phyloP scores from a whole-genome alignment of 768 basidiomycete genomes.

The Amanita phalloides region DNA sequence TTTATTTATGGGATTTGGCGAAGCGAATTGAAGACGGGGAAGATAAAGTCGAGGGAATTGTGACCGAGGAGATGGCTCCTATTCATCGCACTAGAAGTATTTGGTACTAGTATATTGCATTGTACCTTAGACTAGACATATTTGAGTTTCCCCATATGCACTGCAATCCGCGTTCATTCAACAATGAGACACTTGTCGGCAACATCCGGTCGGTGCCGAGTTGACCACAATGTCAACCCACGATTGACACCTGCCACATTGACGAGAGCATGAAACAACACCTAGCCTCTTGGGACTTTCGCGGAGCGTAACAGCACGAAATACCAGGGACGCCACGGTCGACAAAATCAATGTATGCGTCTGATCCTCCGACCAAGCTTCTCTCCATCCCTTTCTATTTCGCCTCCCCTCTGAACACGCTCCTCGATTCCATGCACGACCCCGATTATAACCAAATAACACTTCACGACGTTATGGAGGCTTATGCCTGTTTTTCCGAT shows the following conservation, averaged over 20 bases:
- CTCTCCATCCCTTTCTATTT: constrained; percentile 17
- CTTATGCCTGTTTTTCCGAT: constrained; percentile 41
- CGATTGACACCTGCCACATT: too few relatives aligned
- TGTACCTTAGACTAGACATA: not conserved
- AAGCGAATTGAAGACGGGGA: constrained; percentile 60
- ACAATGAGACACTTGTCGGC: too few relatives aligned
- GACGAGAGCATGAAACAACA: too few relatives aligned
- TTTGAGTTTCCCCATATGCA: not conserved
- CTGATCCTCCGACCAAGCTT: not conserved
- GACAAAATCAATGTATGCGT: too few relatives aligned
- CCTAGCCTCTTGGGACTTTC: too few relatives aligned
- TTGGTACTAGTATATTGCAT: constrained; percentile 51
- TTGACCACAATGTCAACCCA: too few relatives aligned
- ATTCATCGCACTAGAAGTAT: constrained; percentile 75
- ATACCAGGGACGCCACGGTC: too few relatives aligned
- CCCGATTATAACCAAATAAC: constrained; percentile 24
- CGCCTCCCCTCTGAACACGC: constrained; percentile 32
- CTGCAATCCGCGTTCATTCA: constrained; percentile 10
- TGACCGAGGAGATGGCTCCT: constrained; percentile 48
- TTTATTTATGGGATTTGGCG: constrained; percentile 85
- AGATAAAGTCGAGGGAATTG: constrained; percentile 47
- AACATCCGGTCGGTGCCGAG: too few relatives aligned
- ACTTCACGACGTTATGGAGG: constrained; percentile 47
- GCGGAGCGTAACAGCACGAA: too few relatives aligned
- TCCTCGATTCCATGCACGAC: constrained; percentile 34